Percentiles rank a stretch among this genome's conserved stretches.
Evolutionary conservation across 371 early-diverging fungal species (phyloP).

Genomic region (Mortierella sp.): DNA sequence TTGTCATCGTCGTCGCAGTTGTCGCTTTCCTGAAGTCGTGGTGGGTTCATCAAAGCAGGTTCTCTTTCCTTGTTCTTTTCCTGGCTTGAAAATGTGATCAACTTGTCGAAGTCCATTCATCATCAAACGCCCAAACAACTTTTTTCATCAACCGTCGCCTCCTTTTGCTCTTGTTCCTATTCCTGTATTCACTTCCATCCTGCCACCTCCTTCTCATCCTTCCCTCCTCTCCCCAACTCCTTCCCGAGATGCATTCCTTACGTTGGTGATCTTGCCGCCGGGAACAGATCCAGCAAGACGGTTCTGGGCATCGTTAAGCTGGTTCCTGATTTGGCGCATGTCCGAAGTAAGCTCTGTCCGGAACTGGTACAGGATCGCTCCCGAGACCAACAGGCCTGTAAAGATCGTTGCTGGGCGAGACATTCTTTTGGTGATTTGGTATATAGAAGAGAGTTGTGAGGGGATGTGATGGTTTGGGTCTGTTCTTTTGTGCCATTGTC

Average conservation of each 20-base stretch:
- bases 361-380: conserved; percentile 58
- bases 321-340: conserved; percentile 55
- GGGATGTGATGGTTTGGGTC: neutral
- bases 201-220: neutral
- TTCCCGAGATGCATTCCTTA: conserved; percentile 17
- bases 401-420: conserved; percentile 52
- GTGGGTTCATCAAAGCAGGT: neutral
- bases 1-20: neutral
- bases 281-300: conserved; percentile 58
- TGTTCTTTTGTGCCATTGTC: neutral
- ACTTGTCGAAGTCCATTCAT: neutral
- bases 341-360: conserved; percentile 54
- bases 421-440: conserved; percentile 17
- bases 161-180: neutral
- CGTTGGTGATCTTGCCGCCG: conserved; percentile 56
- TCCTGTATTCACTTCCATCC: neutral
- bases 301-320: conserved; percentile 55
- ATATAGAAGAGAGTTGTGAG: neutral
- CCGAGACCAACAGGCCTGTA: conserved; percentile 55
- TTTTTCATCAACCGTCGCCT: neutral
- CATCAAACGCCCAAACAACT: neutral
- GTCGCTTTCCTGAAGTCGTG: neutral
- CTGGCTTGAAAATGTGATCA: neutral
- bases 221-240: neutral
- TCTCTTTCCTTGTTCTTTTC: neutral